phyloP scores from a whole-genome alignment of 2,329 filamentous ascomycete genomes.

The Nemania bipapillata region DNA sequence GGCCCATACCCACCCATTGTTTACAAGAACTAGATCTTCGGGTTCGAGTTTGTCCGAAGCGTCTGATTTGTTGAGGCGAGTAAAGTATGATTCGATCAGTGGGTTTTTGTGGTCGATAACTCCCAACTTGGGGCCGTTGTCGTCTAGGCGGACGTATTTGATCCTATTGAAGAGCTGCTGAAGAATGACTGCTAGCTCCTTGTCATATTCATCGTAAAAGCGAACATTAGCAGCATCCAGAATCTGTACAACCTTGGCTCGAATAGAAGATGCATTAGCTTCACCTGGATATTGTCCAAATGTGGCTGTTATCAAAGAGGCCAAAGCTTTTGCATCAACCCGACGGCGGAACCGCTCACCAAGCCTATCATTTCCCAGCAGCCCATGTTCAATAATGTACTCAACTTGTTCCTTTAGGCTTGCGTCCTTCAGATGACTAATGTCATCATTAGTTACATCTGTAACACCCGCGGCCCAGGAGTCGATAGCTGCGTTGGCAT shows the following conservation, averaged over 20 bases:
- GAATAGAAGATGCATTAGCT: slow-evolving; percentile 63
- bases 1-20: slow-evolving; percentile 99
- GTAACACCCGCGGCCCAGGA: slow-evolving; percentile 75
- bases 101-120: slow-evolving; percentile 80
- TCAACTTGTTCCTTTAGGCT: slow-evolving; percentile 64
- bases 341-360: slow-evolving; percentile 81
- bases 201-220: slow-evolving; percentile 92
- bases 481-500: slow-evolving; percentile 74
- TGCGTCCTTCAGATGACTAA: slow-evolving; percentile 62
- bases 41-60: slow-evolving; percentile 79
- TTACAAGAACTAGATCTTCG: slow-evolving; percentile 82
- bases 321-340: slow-evolving; percentile 75
- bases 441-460: slow-evolving; percentile 56
- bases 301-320: slow-evolving; percentile 73
- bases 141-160: slow-evolving; percentile 94
- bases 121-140: slow-evolving; percentile 87
- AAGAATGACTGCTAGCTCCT: slow-evolving; percentile 81
- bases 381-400: slow-evolving; percentile 74
- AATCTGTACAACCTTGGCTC: slow-evolving; percentile 69
- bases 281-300: slow-evolving; percentile 73
- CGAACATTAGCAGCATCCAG: slow-evolving; percentile 86
- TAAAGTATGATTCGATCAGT: slow-evolving; percentile 94
- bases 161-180: slow-evolving; percentile 93
- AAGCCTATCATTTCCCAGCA: slow-evolving; percentile 77
- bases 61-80: slow-evolving; percentile 81